Evolutionary conservation across 2,329 filamentous ascomycete genomes (phyloP).

Genomic region (Claviceps sp.): DNA sequence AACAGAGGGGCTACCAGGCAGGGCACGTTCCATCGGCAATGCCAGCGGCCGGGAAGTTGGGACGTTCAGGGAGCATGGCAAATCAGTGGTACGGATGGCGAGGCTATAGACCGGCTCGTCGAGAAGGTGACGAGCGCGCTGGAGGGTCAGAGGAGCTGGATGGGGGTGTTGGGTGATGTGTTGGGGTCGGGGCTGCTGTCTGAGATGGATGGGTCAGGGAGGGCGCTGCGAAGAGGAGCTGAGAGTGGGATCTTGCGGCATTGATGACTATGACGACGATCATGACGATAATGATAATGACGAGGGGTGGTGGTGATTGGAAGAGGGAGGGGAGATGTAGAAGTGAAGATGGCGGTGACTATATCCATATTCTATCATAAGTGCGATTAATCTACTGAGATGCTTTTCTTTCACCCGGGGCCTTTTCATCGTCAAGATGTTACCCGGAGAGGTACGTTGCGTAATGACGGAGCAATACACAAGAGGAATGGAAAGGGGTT

Average conservation of each 20-base stretch:
- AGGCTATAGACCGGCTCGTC: conserved; percentile 24
- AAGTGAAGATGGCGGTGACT: too few species aligned
- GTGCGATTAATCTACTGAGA: too few species aligned
- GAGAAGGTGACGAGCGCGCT: conserved; percentile 16
- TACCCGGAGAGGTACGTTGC: too few species aligned
- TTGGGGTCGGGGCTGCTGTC: conserved; percentile 12
- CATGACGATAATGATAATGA: conserved; percentile 11
- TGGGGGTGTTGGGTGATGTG: conserved; percentile 17
- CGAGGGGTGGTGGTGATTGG: conserved; percentile 1
- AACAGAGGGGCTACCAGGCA: conserved; percentile 22
- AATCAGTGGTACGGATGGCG: conserved; percentile 28
- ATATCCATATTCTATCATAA: too few species aligned
- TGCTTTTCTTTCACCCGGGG: too few species aligned
- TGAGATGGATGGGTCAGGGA: conserved; percentile 5
- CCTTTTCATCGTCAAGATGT: too few species aligned
- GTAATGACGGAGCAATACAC: too few species aligned
- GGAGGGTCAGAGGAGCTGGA: conserved; percentile 18
- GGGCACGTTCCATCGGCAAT: conserved; percentile 29
- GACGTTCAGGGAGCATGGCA: conserved; percentile 30
- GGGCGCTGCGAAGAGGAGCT: neutral
- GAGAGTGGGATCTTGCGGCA: neutral
- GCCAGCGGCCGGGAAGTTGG: conserved; percentile 19
- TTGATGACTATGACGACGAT: neutral
- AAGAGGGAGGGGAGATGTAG: too few species aligned
- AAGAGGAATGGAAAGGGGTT: too few species aligned